These are phyloP conservation scores for Colletotrichum lentis DNA, from an alignment of 2,329 filamentous ascomycete species.

Conservation along the genomic window DNA sequence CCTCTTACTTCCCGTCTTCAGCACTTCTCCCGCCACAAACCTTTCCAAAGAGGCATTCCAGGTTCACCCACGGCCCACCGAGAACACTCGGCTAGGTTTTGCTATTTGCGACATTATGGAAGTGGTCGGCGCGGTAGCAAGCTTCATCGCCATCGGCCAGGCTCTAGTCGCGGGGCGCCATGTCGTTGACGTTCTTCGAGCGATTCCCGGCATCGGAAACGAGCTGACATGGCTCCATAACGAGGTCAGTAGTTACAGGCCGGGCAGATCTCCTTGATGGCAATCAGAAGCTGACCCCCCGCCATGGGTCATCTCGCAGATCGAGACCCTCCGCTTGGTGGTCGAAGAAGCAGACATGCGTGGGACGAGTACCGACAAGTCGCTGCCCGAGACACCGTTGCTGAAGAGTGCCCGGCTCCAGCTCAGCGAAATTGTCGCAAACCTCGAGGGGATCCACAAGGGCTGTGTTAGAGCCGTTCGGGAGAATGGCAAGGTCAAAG, in stretches of 20 bases:
- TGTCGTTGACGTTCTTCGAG: not conserved
- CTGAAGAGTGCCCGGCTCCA: not conserved
- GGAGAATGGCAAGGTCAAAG: not conserved
- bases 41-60: not conserved
- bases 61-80: too few species aligned
- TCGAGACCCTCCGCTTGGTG: not conserved
- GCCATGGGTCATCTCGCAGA: not conserved
- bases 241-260: conserved; percentile 1
- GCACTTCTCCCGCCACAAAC: accelerated
- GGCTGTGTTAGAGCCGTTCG: not conserved
- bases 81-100: not conserved
- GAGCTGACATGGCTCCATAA: conserved; percentile 11
- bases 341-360: not conserved
- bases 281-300: not conserved
- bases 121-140: conserved; percentile 28
- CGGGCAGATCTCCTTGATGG: accelerated
- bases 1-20: not conserved
- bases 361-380: not conserved
- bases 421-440: not conserved
- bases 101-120: conserved; percentile 10
- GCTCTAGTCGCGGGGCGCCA: not conserved
- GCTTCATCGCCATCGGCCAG: conserved; percentile 35
- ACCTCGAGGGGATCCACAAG: not conserved
- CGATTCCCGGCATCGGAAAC: conserved; percentile 7
- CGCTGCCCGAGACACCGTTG: not conserved